These are phyloP conservation scores for Cercospora sesami DNA, from an alignment of 2,329 filamentous ascomycete species.

Conservation along the genomic window DNA sequence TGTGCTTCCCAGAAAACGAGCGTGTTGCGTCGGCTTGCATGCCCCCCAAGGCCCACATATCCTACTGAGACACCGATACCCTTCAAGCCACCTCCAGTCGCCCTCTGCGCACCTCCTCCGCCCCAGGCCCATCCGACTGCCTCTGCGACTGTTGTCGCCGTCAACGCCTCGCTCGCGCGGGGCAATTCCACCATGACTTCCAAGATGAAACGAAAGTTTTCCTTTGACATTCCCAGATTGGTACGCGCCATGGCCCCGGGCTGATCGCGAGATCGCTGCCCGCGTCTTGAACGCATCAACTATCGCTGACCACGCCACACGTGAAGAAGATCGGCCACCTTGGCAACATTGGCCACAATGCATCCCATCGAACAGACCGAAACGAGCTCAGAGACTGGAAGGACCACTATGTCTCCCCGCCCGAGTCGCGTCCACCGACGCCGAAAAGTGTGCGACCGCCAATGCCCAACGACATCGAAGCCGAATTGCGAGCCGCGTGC, in stretches of 20 bases:
- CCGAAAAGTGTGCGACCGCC: constrained; percentile 47
- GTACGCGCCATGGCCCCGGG: constrained; percentile 34
- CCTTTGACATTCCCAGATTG: constrained; percentile 45
- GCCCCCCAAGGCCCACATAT: constrained; percentile 11
- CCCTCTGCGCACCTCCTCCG: background rate
- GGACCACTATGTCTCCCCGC: constrained; percentile 33
- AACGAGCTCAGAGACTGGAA: constrained; percentile 26
- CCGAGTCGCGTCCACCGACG: constrained; percentile 43
- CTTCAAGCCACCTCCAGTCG: constrained; percentile 12
- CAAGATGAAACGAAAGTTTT: constrained; percentile 48
- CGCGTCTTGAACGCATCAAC: background rate
- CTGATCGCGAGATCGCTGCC: background rate
- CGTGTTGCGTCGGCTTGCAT: background rate
- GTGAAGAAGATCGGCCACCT: constrained; percentile 12
- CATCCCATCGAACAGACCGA: background rate
- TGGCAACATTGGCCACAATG: constrained; percentile 10
- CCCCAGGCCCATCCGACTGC: background rate
- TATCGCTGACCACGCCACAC: constrained; percentile 8
- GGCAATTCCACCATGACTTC: constrained; percentile 8
- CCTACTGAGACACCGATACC: constrained; percentile 11
- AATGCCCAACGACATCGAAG: constrained; percentile 45
- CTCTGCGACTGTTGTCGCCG: background rate
- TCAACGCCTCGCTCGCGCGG: background rate
- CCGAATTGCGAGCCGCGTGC: constrained; percentile 50
- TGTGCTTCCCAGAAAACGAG: background rate